Conservation (phyloP, 805 yeast genomes). For the Ogataea henricii region DNA sequence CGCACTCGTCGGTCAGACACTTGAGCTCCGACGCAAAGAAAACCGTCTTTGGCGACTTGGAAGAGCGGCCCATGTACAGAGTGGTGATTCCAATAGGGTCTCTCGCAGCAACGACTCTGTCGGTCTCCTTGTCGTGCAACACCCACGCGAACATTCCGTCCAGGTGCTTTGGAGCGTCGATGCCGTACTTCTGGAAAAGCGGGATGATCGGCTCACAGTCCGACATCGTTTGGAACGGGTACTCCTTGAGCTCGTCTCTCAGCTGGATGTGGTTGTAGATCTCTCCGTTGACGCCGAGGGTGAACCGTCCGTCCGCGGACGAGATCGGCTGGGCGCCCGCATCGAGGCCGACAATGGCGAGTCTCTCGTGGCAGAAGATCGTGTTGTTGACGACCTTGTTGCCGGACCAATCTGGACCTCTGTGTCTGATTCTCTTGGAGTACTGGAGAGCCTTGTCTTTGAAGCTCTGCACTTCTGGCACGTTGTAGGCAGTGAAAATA, state of each 20-base stretch:
- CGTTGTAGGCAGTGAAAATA: conserved; percentile 89
- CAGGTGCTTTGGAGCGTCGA: conserved; percentile 87
- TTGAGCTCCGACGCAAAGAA: conserved; percentile 94
- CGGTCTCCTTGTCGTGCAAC: conserved; percentile 77
- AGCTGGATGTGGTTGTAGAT: conserved; percentile 94
- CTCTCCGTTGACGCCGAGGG: conserved; percentile 94
- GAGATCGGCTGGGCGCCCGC: conserved; percentile 98
- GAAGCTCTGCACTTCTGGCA: conserved; percentile 75
- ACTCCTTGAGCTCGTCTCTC: conserved; percentile 73
- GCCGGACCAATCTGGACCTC: conserved; percentile 99
- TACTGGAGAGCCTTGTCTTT: conserved; percentile 87
- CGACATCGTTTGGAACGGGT: conserved; percentile 78
- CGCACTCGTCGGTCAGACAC: conserved; percentile 94
- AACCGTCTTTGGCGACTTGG: conserved; percentile 69
- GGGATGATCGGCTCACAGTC: conserved; percentile 99
- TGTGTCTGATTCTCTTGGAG: conserved; percentile 92
- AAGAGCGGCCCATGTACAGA: conserved; percentile 86
- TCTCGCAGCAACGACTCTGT: conserved; percentile 93
- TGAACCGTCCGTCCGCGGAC: conserved; percentile 70
- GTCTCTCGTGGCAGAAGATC: conserved; percentile 90
- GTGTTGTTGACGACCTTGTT: conserved; percentile 77
- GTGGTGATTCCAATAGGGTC: conserved; percentile 98
- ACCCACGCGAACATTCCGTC: conserved; percentile 99
- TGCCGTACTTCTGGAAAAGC: conserved; percentile 78
- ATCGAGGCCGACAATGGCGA: conserved; percentile 96